Base-by-base conservation (phyloP, 495 filamentous ascomycete species). In the Parachaetomium inaequale region DNA sequence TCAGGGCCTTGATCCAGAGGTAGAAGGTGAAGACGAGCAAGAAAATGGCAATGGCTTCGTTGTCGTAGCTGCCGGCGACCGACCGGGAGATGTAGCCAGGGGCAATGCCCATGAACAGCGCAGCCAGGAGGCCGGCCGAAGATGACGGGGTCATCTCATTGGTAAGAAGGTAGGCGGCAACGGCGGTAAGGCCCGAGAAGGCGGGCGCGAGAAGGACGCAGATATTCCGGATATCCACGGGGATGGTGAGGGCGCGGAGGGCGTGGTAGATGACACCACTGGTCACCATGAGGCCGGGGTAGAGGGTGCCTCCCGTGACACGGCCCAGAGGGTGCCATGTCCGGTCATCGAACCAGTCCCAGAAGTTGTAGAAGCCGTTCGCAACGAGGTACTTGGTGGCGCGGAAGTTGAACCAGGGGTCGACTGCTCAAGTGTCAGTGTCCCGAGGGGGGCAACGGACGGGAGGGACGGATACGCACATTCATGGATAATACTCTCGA, bases 381-480 rank as follows among this genome's bases (percentile, higher is more conserved):
- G 94, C 83, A 58, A 98, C 88, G 52, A 99, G 84, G 68, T 99
- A 97, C 78, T 97, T 97, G 52, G 95, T 98, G 64, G 95, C 95
- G 70, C 95, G 84, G 78, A 99, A 99, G 77, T 99, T 99, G 78
- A 99, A 99, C 95, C 95, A 99, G n/a, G 95, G 95, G 77, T 99
- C 94, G 78, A 98, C 94, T 98, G 67, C 63, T 56, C 40, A 62
- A 58, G 63, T 73, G 67, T 74, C 64, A 74, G 70, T 56, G 65
- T 97, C 21, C 31, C 5, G 19, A 34, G 10, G 54, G 12, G 12
- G 10, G 45, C 21, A 68, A 43, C 32, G 50, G n/a, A 64, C 29
- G 62, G 62, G 52, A 57, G 52, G 54, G 56, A 50, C 57, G 29
- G n/a, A 23, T 68, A 85, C 91, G 71, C 76, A 97, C 94, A 98